Evolutionary conservation across 257 asterid genomes (phyloP).

Genomic region (Solanum tarijense): DNA sequence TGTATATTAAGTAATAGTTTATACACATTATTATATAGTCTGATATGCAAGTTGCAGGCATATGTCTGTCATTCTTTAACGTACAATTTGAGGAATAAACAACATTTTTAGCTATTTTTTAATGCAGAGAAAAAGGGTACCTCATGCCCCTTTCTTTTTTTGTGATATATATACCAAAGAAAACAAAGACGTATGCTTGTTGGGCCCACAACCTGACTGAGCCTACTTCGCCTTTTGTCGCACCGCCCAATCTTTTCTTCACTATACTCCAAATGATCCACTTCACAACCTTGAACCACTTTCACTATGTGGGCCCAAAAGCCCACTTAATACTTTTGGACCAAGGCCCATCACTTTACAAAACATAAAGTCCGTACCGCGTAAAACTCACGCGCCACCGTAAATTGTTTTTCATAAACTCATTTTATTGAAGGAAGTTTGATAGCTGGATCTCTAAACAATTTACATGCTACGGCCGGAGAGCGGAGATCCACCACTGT

Average conservation of each 20-base stretch:
- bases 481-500: not conserved
- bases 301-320: conserved; percentile 26
- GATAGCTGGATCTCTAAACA: conserved; percentile 4
- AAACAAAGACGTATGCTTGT: conserved; percentile 20
- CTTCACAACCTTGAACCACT: conserved; percentile 22
- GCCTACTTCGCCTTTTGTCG: conserved; percentile 15
- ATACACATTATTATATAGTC: not conserved
- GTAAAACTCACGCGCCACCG: conserved; percentile 16
- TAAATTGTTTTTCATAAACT: not conserved
- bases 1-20: not conserved
- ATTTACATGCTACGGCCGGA: not conserved
- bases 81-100: not conserved
- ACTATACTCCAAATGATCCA: conserved; percentile 19
- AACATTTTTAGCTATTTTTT: not conserved
- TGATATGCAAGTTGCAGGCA: conserved; percentile 1
- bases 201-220: conserved; percentile 37
- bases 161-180: conserved; percentile 2
- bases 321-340: conserved; percentile 11
- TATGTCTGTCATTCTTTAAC: not conserved
- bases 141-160: not conserved
- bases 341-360: conserved; percentile 11
- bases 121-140: conserved; percentile 6
- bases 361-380: not conserved
- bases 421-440: not conserved
- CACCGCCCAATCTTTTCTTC: conserved; percentile 8